Base-by-base conservation (phyloP, 306 rosid genomes). In the Malus asiatica region DNA sequence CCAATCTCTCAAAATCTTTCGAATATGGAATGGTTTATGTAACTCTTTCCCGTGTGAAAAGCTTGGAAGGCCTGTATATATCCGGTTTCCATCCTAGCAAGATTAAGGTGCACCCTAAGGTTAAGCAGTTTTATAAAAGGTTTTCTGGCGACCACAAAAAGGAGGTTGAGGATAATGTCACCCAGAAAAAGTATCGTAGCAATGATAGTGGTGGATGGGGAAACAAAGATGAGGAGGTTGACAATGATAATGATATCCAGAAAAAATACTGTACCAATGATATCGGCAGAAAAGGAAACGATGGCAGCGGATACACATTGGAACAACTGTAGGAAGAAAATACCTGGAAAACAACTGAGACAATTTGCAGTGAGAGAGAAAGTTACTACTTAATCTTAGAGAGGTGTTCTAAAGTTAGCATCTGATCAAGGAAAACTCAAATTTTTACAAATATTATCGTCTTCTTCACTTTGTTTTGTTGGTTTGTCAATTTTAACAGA, bases 11-110 rank as follows among this genome's bases (percentile, higher is more conserved):
- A 8, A n/a, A 19, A 25, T 78, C 85, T 70, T 90, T 90, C 46
- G 87, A 71, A 9, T 73, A 6, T 72, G 93, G 96, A 68, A 90
- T 90, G 89, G 83, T 80, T 20, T 90, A 86, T 73, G 84, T 86
- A 0, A 85, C 87, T 23, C 77, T 90, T 60, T 84, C 96, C 32
- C 83, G 87, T 2, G 83, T 85, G 55, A 80, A 67, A 78, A 78
- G 87, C 80, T 76, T 80, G 80, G 78, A 85, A 32, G 91, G 83
- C 74, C 86, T 85, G 78, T 70, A 74, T 33, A 33, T 90, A 33
- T 78, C 86, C 12, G 89, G 89, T 66, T 83, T 90, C 38, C 12
- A 2, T 23, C 79, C 74, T 68, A 68, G 71, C 0, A 80, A 58
- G 83, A 88, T 88, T 74, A 79, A 8, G 66, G 86, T 82, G 44